These are phyloP conservation scores for Cladosporium sp. DNA, from an alignment of 2,329 filamentous ascomycete genomes.

Conservation along the genomic window DNA sequence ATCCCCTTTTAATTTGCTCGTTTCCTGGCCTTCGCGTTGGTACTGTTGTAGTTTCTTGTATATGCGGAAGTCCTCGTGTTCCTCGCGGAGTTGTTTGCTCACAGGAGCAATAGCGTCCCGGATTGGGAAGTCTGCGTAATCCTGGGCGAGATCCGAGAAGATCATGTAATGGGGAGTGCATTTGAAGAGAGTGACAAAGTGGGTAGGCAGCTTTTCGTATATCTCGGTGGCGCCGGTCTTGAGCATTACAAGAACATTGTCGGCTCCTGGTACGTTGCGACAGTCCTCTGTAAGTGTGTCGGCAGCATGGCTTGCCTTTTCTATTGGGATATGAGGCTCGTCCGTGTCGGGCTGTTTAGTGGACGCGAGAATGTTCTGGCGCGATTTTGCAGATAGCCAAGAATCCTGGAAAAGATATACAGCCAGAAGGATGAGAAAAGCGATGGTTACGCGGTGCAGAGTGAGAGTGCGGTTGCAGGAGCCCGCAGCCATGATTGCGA, in stretches of 20 bases:
- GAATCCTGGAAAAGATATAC: conserved; percentile 31
- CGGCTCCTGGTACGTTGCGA: conserved; percentile 34
- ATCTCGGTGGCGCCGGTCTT: conserved; percentile 62
- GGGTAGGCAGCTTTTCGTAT: conserved; percentile 56
- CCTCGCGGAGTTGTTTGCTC: conserved; percentile 27
- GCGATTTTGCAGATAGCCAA: conserved; percentile 26
- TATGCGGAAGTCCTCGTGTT: conserved; percentile 37
- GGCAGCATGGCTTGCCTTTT: neutral
- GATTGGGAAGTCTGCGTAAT: conserved; percentile 43
- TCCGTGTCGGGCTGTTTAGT: neutral
- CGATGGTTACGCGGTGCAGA: conserved; percentile 26
- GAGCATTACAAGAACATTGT: conserved; percentile 58
- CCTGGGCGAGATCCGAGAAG: conserved; percentile 54
- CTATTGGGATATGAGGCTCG: neutral
- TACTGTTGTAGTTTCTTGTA: conserved; percentile 36
- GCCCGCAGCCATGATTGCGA: conserved; percentile 1
- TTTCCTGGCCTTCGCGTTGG: conserved; percentile 34
- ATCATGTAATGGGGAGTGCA: conserved; percentile 49
- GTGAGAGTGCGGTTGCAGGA: conserved; percentile 25
- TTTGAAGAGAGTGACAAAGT: conserved; percentile 56
- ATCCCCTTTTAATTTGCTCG: conserved; percentile 32
- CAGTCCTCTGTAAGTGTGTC: conserved; percentile 21
- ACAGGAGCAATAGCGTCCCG: conserved; percentile 36
- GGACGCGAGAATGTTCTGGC: neutral
- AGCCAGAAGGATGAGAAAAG: conserved; percentile 28